Base-by-base conservation (phyloP, 2,329 filamentous ascomycete genomes). In the Beauveria caledonica region DNA sequence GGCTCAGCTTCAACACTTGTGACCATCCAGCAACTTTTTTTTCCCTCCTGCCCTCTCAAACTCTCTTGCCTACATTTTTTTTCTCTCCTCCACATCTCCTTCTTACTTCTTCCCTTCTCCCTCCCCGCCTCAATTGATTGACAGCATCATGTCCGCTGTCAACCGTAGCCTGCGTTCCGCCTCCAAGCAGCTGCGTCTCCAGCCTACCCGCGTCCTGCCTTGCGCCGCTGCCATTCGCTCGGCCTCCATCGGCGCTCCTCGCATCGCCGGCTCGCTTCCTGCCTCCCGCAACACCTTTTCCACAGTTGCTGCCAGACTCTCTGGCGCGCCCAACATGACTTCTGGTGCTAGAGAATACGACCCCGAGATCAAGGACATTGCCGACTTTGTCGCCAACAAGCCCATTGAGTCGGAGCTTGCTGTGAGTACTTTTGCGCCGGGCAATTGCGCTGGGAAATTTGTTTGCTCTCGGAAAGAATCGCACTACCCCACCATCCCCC, bases 361-460 rank as follows among this genome's bases (percentile, higher is more conserved):
- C 73, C 86, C 89, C 64, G 93, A 97, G 79, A 94, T 97, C 76
- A 87, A 86, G 75, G 92, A 97, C 74, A 96, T 99, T 81, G 93
- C 93, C 64, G 85, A 83, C 77, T 99, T 97, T 78, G 89, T 97
- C 73, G 90, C 95, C 82, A 90, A 92, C 74, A 93, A 92, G 76
- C 83, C 90, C 62, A 88, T 97, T 71, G 82, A 93, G 68, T 97
- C 93, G 33, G 90, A 96, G 67, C 83, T 99, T 69, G 94, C 94
- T 72, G 92, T 97, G 81, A 77, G 91, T 79, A 25, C 23, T n/a
- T 19, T 17, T 8, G 19, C 23, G 9, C 17, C 9, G 13, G 5
- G 23, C 5, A 13, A 23, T 25, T 2, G 11, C 29, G 44, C 29
- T 15, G n/a, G n/a, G n/a, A 40, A 36, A 15, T 21, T 48, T 42